Percentiles rank a stretch among this genome's conserved stretches.
phyloP scores from a whole-genome alignment of 2,329 filamentous ascomycete species.

The Catunica adiposa region DNA sequence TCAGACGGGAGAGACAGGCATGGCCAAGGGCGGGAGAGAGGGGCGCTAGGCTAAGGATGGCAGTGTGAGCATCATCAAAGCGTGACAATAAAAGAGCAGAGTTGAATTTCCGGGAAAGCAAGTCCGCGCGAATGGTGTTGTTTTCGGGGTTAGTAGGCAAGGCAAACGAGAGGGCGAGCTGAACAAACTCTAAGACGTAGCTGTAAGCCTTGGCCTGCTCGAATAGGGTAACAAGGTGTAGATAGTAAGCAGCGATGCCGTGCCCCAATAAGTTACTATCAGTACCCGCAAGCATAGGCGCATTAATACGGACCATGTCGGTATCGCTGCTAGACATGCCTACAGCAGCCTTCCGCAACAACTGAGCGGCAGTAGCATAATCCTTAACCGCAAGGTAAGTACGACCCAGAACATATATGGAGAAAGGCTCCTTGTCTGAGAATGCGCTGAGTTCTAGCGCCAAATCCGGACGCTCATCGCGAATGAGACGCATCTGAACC shows the following conservation, averaged over 20 bases:
- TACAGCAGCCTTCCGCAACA: slow-evolving; percentile 71
- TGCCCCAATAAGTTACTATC: slow-evolving; percentile 52
- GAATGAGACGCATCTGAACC: slow-evolving; percentile 46
- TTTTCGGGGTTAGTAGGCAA: slow-evolving; percentile 18
- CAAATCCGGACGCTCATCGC: slow-evolving; percentile 42
- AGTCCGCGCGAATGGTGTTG: slow-evolving; percentile 36
- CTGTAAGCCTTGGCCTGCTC: slow-evolving; percentile 63
- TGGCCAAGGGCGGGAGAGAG: slow-evolving; percentile 45
- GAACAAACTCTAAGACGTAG: slow-evolving; percentile 70
- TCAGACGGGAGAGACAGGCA: slow-evolving; percentile 53
- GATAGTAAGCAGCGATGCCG: slow-evolving; percentile 70
- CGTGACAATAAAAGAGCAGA: slow-evolving; percentile 63
- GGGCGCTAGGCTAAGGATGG: slow-evolving; percentile 57
- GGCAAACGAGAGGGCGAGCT: slow-evolving; percentile 52
- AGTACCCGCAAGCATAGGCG: slow-evolving; percentile 2
- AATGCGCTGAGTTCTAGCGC: slow-evolving; percentile 41
- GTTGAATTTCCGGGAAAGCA: slow-evolving; percentile 71
- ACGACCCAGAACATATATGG: slow-evolving; percentile 71
- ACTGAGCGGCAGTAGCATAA: slow-evolving; percentile 51
- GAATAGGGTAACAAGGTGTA: slow-evolving; percentile 68
- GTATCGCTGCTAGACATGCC: slow-evolving; percentile 50
- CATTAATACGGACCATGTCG: slow-evolving; percentile 25
- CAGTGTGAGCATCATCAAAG: slow-evolving; percentile 69
- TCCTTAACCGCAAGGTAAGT: slow-evolving; percentile 59
- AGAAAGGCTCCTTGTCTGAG: slow-evolving; percentile 41